These are phyloP conservation scores for Elongisporangium undulatum DNA, from an alignment of 352 stramenopile species.

Conservation along the genomic window DNA sequence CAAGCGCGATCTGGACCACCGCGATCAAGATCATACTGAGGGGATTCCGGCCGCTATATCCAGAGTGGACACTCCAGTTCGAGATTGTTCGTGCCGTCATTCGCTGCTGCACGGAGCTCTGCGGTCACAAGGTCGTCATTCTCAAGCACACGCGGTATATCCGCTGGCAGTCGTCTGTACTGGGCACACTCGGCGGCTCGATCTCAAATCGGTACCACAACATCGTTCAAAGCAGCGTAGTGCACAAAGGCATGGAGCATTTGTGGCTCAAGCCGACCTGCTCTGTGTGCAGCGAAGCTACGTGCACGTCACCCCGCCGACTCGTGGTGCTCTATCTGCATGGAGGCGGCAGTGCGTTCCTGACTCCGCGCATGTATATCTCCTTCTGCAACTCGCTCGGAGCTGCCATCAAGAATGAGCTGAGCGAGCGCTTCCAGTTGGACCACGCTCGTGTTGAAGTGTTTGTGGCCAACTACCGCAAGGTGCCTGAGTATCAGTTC, in stretches of 20 bases:
- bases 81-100: constrained; percentile 21
- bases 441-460: constrained; percentile 27
- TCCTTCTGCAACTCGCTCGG: constrained; percentile 25
- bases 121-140: constrained; percentile 11
- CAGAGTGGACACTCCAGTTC: constrained; percentile 31
- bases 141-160: constrained; percentile 13
- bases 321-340: constrained; percentile 35
- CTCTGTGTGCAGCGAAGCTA: not conserved
- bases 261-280: constrained; percentile 27
- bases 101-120: constrained; percentile 10
- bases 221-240: constrained; percentile 14
- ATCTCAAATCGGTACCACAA: constrained; percentile 16
- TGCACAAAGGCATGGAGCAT: constrained; percentile 36
- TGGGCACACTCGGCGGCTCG: constrained; percentile 18
- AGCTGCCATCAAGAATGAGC: constrained; percentile 18
- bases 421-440: constrained; percentile 7
- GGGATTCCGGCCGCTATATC: constrained; percentile 5
- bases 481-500: constrained; percentile 40
- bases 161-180: constrained; percentile 14
- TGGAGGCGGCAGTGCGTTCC: constrained; percentile 37
- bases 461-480: constrained; percentile 46
- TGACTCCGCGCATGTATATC: constrained; percentile 38
- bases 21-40: no score
- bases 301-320: constrained; percentile 4
- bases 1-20: not conserved